Base-by-base conservation (phyloP, 192 early-diverging fungal genomes). In the Linnemannia exigua region DNA sequence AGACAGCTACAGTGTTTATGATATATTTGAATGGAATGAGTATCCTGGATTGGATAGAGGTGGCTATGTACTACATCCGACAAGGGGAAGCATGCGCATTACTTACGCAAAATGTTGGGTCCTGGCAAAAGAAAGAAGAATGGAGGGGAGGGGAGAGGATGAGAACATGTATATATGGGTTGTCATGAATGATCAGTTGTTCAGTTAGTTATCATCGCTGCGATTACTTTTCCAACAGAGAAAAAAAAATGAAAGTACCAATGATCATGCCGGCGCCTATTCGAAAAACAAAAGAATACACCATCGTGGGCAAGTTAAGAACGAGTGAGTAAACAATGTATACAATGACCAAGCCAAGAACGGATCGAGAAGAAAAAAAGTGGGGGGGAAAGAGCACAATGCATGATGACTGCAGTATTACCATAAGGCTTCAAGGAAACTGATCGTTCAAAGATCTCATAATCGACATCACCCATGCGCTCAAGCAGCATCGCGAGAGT, bases 381-480 rank as follows among this genome's bases (percentile, higher is more conserved):
- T n/a, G 0, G 5, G 28, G 58, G 31, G 2, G 31, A 11, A 58
- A n/a, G 20, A 25, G 54, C 22, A 2, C 54, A 11, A 1, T 58
- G 54, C 3, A 12, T 14, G 28, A 63, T 46, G n/a, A 54, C 41
- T 16, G 54, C 33, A 28, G 58, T 41, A 50, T 51, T 73, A 46
- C 67, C 41, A 28, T 46, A 46, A 16, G 72, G 72, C 22, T 67
- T 51, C 31, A 69, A 36, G 14, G 28, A 20, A 19, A 11, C 0
- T 66, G 48, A 51, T 16, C 67, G 50, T 44, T 81, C 79, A 17
- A 81, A 28, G 12, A 81, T 52, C 12, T 74, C 25, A 25, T 81
- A 81, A 16, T 81, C 79, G 46, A 81, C 73, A 63, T 80, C 48
- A 47, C 46, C 79, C 70, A 71, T 71, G 15, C 51, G 58, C 61